phyloP scores from a whole-genome alignment of 164 flowering plant genomes.

The Annona squamosa region DNA sequence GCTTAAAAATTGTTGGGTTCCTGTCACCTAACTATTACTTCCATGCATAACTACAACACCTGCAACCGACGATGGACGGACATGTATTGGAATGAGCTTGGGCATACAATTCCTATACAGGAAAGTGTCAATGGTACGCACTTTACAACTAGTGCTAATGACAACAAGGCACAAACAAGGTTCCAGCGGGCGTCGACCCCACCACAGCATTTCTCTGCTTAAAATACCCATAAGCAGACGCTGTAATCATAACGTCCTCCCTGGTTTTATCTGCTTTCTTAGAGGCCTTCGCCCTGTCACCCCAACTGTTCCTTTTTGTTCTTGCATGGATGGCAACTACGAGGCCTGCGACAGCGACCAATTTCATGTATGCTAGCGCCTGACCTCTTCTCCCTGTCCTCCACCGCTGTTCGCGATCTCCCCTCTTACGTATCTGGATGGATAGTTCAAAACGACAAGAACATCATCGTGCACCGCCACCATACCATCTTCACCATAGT shows the following conservation, averaged over 20 bases:
- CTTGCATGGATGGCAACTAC: conserved; percentile 1
- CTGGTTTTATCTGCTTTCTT: background rate
- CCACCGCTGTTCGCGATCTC: background rate
- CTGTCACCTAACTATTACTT: too few relatives aligned
- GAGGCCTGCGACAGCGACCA: conserved; percentile 4
- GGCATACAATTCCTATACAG: too few relatives aligned
- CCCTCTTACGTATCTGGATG: background rate
- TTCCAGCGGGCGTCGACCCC: background rate
- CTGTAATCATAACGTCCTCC: background rate
- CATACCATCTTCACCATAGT: background rate
- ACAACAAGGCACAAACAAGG: too few relatives aligned
- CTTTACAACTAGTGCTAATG: too few relatives aligned
- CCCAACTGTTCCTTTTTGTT: background rate
- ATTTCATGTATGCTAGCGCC: background rate
- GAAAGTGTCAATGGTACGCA: too few relatives aligned
- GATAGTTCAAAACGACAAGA: background rate
- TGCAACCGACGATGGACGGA: too few relatives aligned
- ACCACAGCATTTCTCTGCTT: background rate
- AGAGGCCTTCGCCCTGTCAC: background rate
- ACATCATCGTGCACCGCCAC: background rate
- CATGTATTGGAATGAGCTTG: too few relatives aligned
- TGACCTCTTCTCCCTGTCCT: conserved; percentile 3
- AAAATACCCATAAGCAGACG: background rate
- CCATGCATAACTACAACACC: too few relatives aligned
- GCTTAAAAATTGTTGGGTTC: too few relatives aligned